Conservation (phyloP, 78 protist species). For the Cavenderia fasciculata region DNA sequence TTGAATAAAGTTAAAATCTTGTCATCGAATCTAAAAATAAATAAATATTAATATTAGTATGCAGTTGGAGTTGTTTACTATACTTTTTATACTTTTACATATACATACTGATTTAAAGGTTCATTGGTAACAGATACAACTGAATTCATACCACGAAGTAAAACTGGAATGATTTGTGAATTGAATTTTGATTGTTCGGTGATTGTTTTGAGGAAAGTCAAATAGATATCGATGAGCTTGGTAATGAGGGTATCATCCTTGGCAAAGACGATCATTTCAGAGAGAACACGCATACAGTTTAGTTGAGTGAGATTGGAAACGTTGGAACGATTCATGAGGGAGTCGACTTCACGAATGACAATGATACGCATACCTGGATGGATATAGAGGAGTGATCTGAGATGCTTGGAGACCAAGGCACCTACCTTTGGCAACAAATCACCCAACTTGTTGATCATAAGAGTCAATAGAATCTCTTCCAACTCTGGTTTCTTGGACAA, state of each 20-base stretch:
- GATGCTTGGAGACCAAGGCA: conserved; percentile 22
- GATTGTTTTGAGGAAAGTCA: conserved; percentile 6
- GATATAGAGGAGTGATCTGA: conserved; percentile 22
- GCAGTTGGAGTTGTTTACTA: no score
- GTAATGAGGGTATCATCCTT: conserved; percentile 1
- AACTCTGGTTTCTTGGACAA: conserved; percentile 74
- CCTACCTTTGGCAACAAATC: conserved; percentile 69
- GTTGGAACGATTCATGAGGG: conserved; percentile 72
- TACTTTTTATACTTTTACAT: no score
- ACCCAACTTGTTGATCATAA: conserved; percentile 82
- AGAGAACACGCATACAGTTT: conserved; percentile 34
- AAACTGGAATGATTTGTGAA: neutral
- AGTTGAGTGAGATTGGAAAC: conserved; percentile 51
- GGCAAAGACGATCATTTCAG: neutral
- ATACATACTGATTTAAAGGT: neutral
- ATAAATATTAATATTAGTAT: no score
- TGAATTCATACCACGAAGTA: conserved; percentile 55
- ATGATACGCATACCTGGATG: conserved; percentile 83
- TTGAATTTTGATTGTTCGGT: neutral
- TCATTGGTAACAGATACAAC: conserved; percentile 13
- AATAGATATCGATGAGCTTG: conserved; percentile 21
- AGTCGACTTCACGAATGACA: conserved; percentile 70
- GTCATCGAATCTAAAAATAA: neutral
- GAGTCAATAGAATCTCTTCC: conserved; percentile 66
- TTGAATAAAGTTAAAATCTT: conserved; percentile 25